Percentiles rank a stretch among this genome's conserved stretches.
These are phyloP conservation scores for Penicillium goetzii DNA, from an alignment of 495 filamentous ascomycete species.

Conservation along the genomic window DNA sequence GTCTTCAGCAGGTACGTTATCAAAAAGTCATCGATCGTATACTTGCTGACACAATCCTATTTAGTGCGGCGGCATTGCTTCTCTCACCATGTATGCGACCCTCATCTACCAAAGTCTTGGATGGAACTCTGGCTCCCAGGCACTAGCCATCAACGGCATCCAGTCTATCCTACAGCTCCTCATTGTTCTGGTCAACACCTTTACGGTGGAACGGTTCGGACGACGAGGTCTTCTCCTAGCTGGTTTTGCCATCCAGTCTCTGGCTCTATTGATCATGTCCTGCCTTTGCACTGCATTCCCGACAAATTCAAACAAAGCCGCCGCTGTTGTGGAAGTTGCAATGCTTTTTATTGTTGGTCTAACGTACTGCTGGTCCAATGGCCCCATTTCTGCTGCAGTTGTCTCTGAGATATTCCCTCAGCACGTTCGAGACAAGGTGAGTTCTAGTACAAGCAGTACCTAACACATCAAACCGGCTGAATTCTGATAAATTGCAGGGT, in stretches of 20 bases:
- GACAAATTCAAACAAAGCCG: constrained; percentile 37
- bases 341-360: constrained; percentile 45
- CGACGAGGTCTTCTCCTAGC: constrained; percentile 36
- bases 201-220: constrained; percentile 43
- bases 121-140: constrained; percentile 40
- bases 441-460: too few relatives aligned
- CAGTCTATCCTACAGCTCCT: constrained; percentile 41
- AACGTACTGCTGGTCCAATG: constrained; percentile 45
- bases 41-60: not conserved
- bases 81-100: constrained; percentile 41
- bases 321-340: constrained; percentile 38
- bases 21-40: not conserved
- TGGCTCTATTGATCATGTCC: constrained; percentile 37
- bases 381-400: constrained; percentile 37
- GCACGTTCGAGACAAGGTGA: constrained; percentile 42
- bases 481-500: constrained; percentile 13
- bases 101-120: constrained; percentile 44
- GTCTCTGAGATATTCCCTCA: constrained; percentile 44
- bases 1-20: constrained; percentile 35
- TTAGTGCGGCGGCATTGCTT: constrained; percentile 24
- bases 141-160: constrained; percentile 42
- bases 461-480: not conserved
- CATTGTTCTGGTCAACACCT: constrained; percentile 45
- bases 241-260: constrained; percentile 39
- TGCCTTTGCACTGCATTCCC: constrained; percentile 40